Conservation (phyloP, 306 rosid species). For the Trifolium subterraneum region DNA sequence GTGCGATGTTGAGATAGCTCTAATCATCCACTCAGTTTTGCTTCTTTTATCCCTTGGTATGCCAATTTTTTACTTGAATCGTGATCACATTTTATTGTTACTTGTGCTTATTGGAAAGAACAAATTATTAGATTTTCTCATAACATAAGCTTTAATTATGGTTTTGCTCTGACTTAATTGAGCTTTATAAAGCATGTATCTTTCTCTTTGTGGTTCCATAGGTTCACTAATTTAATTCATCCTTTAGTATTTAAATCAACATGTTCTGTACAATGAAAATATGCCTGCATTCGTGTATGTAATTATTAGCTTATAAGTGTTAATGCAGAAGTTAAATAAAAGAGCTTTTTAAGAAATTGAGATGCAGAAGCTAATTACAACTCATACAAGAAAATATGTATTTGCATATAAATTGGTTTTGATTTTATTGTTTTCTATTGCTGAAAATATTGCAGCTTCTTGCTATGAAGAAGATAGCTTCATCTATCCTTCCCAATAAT, state of each 20-base stretch:
- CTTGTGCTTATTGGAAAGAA: conserved; percentile 8
- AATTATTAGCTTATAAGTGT: too few species aligned
- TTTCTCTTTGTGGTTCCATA: conserved; percentile 7
- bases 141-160: conserved; percentile 9
- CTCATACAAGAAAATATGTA: too few species aligned
- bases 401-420: too few species aligned
- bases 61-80: conserved; percentile 25
- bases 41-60: conserved; percentile 86
- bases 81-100: background rate
- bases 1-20: too few species aligned
- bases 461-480: too few species aligned
- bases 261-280: background rate
- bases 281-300: conserved; percentile 3
- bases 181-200: background rate
- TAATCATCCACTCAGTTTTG: too few species aligned
- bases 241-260: conserved; percentile 11
- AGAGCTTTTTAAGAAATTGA: too few species aligned
- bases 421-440: too few species aligned
- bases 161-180: conserved; percentile 3
- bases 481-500: too few species aligned
- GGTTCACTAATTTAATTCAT: conserved; percentile 9
- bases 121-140: conserved; percentile 3
- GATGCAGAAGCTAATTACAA: too few species aligned
- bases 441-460: too few species aligned
- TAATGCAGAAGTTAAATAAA: too few species aligned